Base-by-base conservation (phyloP, 208 protist species). In the Wallacemonas sp. region DNA sequence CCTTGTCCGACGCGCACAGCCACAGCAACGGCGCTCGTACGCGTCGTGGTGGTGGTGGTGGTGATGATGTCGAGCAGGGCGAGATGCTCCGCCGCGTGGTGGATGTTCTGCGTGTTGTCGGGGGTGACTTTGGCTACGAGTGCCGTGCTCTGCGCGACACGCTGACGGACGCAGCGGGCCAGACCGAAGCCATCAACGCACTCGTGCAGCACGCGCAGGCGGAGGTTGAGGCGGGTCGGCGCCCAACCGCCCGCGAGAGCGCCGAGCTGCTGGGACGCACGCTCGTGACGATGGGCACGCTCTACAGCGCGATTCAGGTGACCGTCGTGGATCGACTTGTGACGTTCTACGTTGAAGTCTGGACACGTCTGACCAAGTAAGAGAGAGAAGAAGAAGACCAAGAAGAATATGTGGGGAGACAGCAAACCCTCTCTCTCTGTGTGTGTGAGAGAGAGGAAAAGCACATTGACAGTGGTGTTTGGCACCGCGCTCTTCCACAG, bases 331-430 rank as follows among this genome's bases (percentile, higher is more conserved):
- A 93, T 60, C 83, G 83, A 32, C 47, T 90, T 33, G 75, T 95
- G 23, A 74, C 74, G 34, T 95, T 95, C 68, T 95, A 95, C 71
- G 77, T 93, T 76, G 82, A 81, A 1, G 81, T 91, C 21, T 93
- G 87, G 85, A 85, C 77, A 3, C 81, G 90, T 12, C 48, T 95
- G 60, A 78, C 74, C 19, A 72, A 65, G 32, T 73, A 74, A 74
- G 43, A 34, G 14, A 41, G 14, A 41, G 36, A 41, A 41, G 14
- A 41, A 14, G 36, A 41, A 14, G 14, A 41, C 6, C 36, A 41
- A 41, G 6, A 41, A 14, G 14, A 17, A 41, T 41, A 41, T 17
- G 14, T 14, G 36, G 9, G 36, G 14, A 41, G 36, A 41, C 6
- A 14, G 36, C 36, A 14, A 41, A n/a, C n/a, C n/a, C n/a, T n/a